Percentiles rank a stretch among this genome's conserved stretches.
Evolutionary conservation across 78 protist species (phyloP).

Genomic region (Emiliania huxleyi): DNA sequence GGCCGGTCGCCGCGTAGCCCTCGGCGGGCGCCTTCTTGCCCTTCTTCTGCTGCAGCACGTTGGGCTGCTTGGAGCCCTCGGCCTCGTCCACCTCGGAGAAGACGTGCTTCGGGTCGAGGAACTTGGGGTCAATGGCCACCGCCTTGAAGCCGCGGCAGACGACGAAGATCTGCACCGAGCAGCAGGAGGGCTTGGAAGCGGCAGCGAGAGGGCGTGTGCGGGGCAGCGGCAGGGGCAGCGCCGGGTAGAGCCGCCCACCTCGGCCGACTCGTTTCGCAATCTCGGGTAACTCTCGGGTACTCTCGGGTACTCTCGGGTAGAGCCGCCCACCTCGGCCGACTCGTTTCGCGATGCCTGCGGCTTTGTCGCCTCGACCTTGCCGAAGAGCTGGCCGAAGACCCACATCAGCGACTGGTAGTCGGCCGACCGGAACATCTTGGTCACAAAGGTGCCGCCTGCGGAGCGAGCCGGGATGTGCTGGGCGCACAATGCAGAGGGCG

Average conservation of each 20-base stretch:
- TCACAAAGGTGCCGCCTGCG: conserved; percentile 73
- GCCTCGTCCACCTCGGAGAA: neutral
- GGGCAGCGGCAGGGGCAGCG: too few species aligned
- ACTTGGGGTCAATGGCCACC: conserved; percentile 6
- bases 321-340: too few species aligned
- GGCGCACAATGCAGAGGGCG: neutral
- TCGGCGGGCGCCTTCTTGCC: neutral
- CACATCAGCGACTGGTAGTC: conserved; percentile 94
- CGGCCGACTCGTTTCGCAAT: conserved; percentile 91
- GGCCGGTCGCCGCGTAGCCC: neutral
- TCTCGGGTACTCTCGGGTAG: too few species aligned
- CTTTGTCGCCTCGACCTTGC: conserved; percentile 93
- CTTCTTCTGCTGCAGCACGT: conserved; percentile 13
- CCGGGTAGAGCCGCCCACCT: too few species aligned
- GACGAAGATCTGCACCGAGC: conserved; percentile 96
- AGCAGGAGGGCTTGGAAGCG: too few species aligned
- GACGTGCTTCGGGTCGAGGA: conserved; percentile 85
- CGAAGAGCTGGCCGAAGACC: conserved; percentile 90
- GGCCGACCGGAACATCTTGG: conserved; percentile 96
- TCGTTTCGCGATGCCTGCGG: conserved; percentile 84
- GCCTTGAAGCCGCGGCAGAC: conserved; percentile 78
- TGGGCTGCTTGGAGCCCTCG: neutral
- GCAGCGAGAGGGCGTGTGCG: too few species aligned
- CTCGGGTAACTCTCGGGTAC: too few species aligned
- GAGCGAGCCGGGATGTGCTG: too few species aligned